A percentile compares a stretch with the other conserved stretches of the same genome.
Evolutionary conservation across 805 yeast genomes (phyloP).

Genomic region (Suhomyces sp.): DNA sequence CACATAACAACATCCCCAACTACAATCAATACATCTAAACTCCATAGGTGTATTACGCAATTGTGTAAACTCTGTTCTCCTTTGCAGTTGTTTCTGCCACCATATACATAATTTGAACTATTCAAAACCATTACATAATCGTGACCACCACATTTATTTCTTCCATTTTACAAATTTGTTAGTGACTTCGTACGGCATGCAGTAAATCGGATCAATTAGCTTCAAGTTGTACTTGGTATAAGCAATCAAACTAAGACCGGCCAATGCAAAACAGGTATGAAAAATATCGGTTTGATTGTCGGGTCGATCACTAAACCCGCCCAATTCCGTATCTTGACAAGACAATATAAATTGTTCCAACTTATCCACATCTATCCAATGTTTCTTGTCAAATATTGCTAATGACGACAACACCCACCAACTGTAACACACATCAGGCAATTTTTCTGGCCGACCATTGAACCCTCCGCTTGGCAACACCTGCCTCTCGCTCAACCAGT

Average conservation of each 20-base stretch:
- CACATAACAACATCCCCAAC: not conserved
- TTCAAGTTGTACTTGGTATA: slow-evolving; percentile 48
- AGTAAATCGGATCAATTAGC: slow-evolving; percentile 81
- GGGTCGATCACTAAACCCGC: slow-evolving; percentile 92
- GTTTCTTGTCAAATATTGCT: slow-evolving; percentile 58
- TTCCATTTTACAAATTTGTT: slow-evolving; percentile 28
- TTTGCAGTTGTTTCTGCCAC: not conserved
- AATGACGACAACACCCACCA: slow-evolving; percentile 94
- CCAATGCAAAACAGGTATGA: slow-evolving; percentile 87
- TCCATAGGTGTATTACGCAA: not conserved
- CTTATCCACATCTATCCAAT: slow-evolving; percentile 73
- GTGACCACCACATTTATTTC: not conserved
- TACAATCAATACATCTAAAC: not conserved
- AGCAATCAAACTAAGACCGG: slow-evolving; percentile 80
- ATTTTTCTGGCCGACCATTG: slow-evolving; percentile 93
- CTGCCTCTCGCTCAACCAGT: slow-evolving; percentile 94
- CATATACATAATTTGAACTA: not conserved
- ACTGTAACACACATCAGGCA: slow-evolving; percentile 96
- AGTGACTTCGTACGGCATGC: slow-evolving; percentile 63
- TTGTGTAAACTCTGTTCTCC: too few relatives aligned
- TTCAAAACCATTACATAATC: not conserved
- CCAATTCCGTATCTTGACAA: slow-evolving; percentile 74
- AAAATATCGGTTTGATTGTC: slow-evolving; percentile 90
- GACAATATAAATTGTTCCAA: slow-evolving; percentile 64
- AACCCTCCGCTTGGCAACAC: slow-evolving; percentile 76